Evolutionary conservation across 176 grass and related monocot species (phyloP), one percentile per base, ranked within the genome.

Genomic region (sorghum (Sorghum bicolor)): DNA sequence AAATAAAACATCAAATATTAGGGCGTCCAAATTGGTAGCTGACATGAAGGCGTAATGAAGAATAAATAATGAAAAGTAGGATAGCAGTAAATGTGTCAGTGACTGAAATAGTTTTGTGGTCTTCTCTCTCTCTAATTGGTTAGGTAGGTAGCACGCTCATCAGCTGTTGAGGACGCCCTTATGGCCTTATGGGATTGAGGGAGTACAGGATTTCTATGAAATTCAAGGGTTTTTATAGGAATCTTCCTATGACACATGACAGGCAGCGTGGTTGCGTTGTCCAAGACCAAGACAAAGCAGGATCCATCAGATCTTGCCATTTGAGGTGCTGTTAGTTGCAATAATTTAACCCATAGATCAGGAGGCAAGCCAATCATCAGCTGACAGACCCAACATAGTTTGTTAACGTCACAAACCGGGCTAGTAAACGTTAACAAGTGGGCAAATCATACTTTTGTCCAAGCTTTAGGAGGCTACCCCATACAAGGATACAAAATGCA

Each of bases 391-490:
- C 24, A 64, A 13, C 55, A 86, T n/a, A 44, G 22, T 32, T 80
- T 75, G 14, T 53, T 83, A 80, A 70, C 8, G 67, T 41, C 33
- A 86, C 74, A 62, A 55, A 70, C 29, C 69, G 11, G 48, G 41
- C 26, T 10, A 52, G 9, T 70, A 55, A 17, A 34, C 25, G 40
- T 13, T 55, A 80, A 75, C 75, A 84, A 22, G 19, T 76, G 68
- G 64, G 25, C 83, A 68, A 89, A 83, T 45, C 70, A 76, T 77
- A 45, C 75, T 48, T 36, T 36, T 89, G 75, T 86, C 83, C 40
- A 78, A 69, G 36, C 86, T 92, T 84, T 88, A 76, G 82, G 86
- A 86, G 90, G 37, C 87, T 72, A 82, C 72, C 62, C 41, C 68
- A 37, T 75, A 72, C 12, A 78, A 82, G 86, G 86, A 82, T 82